These are phyloP conservation scores for Rubroboletus pulcherrimus DNA, from an alignment of 768 basidiomycete genomes.

Conservation along the genomic window DNA sequence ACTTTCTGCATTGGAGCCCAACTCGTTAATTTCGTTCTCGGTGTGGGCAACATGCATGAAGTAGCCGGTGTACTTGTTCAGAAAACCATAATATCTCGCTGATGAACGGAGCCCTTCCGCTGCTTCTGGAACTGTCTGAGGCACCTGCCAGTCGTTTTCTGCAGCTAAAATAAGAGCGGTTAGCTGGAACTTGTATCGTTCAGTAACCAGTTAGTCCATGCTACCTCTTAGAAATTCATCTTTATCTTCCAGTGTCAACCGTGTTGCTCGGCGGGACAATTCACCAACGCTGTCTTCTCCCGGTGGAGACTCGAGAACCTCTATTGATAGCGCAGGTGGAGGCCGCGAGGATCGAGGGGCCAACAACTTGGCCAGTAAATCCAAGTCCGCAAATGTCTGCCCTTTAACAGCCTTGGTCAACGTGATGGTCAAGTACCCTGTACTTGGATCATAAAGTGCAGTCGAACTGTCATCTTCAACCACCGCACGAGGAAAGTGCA, in stretches of 20 bases:
- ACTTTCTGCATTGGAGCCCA: constrained; percentile 64
- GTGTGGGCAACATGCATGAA: constrained; percentile 68
- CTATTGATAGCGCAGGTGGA: constrained; percentile 43
- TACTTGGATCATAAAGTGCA: constrained; percentile 70
- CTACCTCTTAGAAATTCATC: constrained; percentile 59
- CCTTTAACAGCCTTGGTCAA: constrained; percentile 66
- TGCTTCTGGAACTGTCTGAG: constrained; percentile 53
- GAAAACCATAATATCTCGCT: constrained; percentile 67
- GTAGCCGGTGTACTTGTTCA: constrained; percentile 71
- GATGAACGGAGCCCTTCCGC: constrained; percentile 35
- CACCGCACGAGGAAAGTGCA: constrained; percentile 67
- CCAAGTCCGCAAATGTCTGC: constrained; percentile 71
- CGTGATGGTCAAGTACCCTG: constrained; percentile 74
- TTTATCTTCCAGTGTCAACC: constrained; percentile 46
- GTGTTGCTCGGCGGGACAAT: constrained; percentile 40
- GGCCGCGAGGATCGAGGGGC: constrained; percentile 53
- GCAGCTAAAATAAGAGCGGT: constrained; percentile 47
- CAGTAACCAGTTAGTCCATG: not conserved
- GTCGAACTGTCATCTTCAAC: constrained; percentile 63
- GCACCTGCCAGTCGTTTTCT: constrained; percentile 74
- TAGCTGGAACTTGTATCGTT: constrained; percentile 1
- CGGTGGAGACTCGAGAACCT: constrained; percentile 44
- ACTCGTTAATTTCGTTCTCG: constrained; percentile 81
- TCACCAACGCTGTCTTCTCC: constrained; percentile 34
- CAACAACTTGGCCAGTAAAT: constrained; percentile 72